These are phyloP conservation scores for Rhododendron molle DNA, from an alignment of 148 eudicot genomes.

Conservation along the genomic window DNA sequence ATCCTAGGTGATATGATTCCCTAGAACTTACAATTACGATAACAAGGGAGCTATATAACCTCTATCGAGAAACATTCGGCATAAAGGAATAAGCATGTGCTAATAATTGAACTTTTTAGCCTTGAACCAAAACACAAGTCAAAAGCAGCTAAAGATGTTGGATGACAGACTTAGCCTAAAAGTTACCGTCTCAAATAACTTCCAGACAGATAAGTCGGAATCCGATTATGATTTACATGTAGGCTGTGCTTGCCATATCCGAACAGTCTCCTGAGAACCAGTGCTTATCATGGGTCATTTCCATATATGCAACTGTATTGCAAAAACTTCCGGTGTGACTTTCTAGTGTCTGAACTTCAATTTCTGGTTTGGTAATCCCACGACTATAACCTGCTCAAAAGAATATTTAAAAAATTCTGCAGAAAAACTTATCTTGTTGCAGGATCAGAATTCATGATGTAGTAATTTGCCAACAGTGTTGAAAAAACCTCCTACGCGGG, in stretches of 20 bases:
- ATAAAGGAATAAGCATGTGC: no score
- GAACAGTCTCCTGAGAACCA: constrained; percentile 63
- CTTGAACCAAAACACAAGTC: no score
- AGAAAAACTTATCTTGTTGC: not conserved
- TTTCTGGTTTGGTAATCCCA: constrained; percentile 67
- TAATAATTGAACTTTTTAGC: no score
- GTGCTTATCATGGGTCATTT: constrained; percentile 54
- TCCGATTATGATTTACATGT: constrained; percentile 30
- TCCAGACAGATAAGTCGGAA: not conserved
- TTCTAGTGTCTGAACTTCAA: constrained; percentile 58
- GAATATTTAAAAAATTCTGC: not conserved
- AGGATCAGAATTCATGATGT: constrained; percentile 3
- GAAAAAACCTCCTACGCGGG: no score
- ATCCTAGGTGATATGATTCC: no score
- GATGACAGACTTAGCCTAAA: no score
- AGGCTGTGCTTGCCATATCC: constrained; percentile 64
- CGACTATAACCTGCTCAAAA: constrained; percentile 30
- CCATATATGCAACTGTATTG: constrained; percentile 48
- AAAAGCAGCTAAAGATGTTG: no score
- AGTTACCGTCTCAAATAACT: not conserved
- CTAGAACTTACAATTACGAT: no score
- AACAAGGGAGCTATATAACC: no score
- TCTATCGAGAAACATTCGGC: no score
- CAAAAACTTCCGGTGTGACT: constrained; percentile 74
- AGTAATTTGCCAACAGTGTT: no score